A percentile compares a stretch with the other conserved stretches of the same genome.
Evolutionary conservation across 1,284 basidiomycete genomes (phyloP).

Genomic region (Apiotrichum veenhuisii): DNA sequence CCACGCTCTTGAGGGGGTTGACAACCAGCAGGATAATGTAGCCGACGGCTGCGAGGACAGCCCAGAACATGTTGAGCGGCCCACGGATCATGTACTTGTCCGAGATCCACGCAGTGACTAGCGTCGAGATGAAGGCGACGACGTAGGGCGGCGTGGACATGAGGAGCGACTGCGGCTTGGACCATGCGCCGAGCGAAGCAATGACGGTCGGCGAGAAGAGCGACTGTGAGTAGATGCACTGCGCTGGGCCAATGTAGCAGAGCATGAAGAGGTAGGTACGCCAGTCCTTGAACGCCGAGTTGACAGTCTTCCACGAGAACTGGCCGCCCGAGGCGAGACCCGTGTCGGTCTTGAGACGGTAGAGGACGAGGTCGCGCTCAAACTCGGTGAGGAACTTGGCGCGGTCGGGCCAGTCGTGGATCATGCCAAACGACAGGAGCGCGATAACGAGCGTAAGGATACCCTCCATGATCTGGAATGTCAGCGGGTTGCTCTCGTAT

Average conservation of each 20-base stretch:
- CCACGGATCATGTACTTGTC: constrained; percentile 48
- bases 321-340: constrained; percentile 44
- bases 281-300: constrained; percentile 43
- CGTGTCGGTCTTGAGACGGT: constrained; percentile 46
- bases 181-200: constrained; percentile 46
- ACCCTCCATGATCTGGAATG: constrained; percentile 46
- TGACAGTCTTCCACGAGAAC: constrained; percentile 27
- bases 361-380: constrained; percentile 45
- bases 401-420: constrained; percentile 51
- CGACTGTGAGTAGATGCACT: constrained; percentile 48
- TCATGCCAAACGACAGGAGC: constrained; percentile 43
- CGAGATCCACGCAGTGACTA: constrained; percentile 46
- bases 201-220: constrained; percentile 52
- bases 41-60: constrained; percentile 45
- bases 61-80: constrained; percentile 52
- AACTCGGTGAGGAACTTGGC: constrained; percentile 48
- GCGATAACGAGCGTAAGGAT: constrained; percentile 46
- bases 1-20: constrained; percentile 17
- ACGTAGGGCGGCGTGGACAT: constrained; percentile 52
- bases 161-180: constrained; percentile 47
- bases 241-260: constrained; percentile 48
- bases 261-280: constrained; percentile 44
- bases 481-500: background rate
- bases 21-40: constrained; percentile 37
- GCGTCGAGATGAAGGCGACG: constrained; percentile 52